Evolutionary conservation across 345 rosid genomes (phyloP).

Genomic region (Eutrema heterophyllum): DNA sequence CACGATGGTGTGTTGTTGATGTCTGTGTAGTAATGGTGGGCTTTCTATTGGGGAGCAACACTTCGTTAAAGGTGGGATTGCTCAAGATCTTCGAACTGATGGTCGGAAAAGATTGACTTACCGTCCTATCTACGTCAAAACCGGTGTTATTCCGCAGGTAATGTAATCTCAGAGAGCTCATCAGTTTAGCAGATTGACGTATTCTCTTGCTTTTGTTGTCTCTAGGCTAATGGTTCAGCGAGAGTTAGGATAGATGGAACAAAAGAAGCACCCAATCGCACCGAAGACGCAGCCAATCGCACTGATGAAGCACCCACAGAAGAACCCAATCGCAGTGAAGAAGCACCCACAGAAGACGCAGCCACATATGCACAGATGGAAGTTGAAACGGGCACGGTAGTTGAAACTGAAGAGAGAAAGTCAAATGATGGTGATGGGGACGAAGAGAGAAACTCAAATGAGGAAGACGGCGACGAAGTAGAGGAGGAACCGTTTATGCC

Average conservation of each 20-base stretch:
- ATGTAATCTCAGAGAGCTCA: neutral
- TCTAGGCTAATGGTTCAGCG: conserved; percentile 90
- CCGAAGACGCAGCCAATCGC: no score
- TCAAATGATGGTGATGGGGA: no score
- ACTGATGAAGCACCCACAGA: no score
- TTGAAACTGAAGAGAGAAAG: no score
- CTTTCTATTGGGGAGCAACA: conserved; percentile 63
- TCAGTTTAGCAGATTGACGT: neutral
- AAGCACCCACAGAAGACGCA: no score
- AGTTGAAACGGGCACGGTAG: no score
- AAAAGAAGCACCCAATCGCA: no score
- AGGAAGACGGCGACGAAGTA: no score
- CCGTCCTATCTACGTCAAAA: conserved; percentile 64
- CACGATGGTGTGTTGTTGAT: neutral
- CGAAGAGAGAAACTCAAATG: no score
- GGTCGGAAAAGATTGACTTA: conserved; percentile 66
- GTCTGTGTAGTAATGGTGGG: conserved; percentile 55
- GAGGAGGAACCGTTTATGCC: no score
- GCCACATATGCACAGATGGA: no score
- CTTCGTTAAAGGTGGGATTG: conserved; percentile 77
- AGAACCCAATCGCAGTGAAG: no score
- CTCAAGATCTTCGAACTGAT: conserved; percentile 76
- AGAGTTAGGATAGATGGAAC: conserved; percentile 73
- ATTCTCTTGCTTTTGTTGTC: neutral
- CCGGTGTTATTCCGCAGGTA: conserved; percentile 91